Base-by-base conservation (phyloP, 2,329 filamentous ascomycete genomes). In the Botrytis hyacinthi region DNA sequence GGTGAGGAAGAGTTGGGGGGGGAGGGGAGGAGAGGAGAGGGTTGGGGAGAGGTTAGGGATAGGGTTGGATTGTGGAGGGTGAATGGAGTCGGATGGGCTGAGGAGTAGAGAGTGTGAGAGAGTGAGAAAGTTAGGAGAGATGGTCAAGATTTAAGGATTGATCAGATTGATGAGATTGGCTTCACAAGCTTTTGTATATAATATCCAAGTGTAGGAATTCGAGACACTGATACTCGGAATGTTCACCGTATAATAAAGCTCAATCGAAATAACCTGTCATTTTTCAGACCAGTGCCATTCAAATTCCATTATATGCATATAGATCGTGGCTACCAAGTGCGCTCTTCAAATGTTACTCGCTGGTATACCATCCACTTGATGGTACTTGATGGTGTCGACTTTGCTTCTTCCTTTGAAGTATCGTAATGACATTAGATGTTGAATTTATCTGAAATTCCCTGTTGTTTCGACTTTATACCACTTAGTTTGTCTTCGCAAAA, bases 1-100 rank as follows among this genome's bases (percentile, higher is more conserved):
- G 80, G 87, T 85, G 87, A 88, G 83, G 89, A 90, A 90, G 87
- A 85, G 70, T 44, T 54, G 26, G 14, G 10, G 65, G 1, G 37
- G 9, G 37, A 8, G 65, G 4, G 29, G 2, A 7, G 8, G 14
- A 12, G 35, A 26, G 20, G 8, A 3, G 46, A 4, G 26, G 18
- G 37, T 32, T 16, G 12, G 9, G 16, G 40, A 18, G 16, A 22
- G 51, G 18, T 20, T 8, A 14, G n/a, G 63, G 48, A 26, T 26
- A 18, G 29, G 14, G 10, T 9, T 12, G 29, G 7, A n/a, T 26
- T 37, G n/a, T 12, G 22, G 60, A 40, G 16, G 12, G 22, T 8
- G 9, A 22, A 14, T 3, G 48, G 48, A 51, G 10, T n/a, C 4
- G 46, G 1, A 12, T 14, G 46, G 2, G 26, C 1, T n/a, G 12